These are phyloP conservation scores for Heterobasidion occidentale DNA, from an alignment of 1,284 basidiomycete species.

Conservation along the genomic window DNA sequence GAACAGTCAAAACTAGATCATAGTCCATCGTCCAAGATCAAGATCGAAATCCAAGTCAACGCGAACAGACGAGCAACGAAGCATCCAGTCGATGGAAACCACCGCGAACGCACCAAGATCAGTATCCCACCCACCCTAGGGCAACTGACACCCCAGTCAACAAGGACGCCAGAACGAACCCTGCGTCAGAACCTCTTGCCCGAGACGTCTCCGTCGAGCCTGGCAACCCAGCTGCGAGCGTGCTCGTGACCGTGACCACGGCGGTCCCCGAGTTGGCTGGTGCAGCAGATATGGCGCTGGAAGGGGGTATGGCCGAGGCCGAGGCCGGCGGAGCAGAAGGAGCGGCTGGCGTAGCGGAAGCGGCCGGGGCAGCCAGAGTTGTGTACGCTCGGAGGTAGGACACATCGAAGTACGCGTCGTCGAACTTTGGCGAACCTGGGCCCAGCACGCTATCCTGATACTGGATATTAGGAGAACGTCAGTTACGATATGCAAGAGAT, in stretches of 20 bases:
- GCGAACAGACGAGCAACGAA: too few relatives aligned
- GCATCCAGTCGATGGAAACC: too few relatives aligned
- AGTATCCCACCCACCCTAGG: not conserved
- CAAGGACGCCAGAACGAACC: not conserved
- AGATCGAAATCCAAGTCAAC: too few relatives aligned
- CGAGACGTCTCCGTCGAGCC: not conserved
- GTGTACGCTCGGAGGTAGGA: constrained; percentile 41
- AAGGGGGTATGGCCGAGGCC: too few relatives aligned
- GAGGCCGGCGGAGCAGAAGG: not conserved
- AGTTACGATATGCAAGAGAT: not conserved
- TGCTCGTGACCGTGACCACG: constrained; percentile 2
- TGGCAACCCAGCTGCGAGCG: not conserved
- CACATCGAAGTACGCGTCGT: constrained; percentile 47
- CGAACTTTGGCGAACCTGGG: constrained; percentile 41
- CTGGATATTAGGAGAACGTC: constrained; percentile 12
- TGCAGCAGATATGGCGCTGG: too few relatives aligned
- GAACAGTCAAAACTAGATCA: too few relatives aligned
- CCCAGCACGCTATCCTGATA: constrained; percentile 49
- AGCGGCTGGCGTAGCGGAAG: constrained; percentile 4
- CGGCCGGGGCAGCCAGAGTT: constrained; percentile 14
- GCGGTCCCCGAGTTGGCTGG: not conserved
- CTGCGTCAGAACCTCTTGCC: not conserved
- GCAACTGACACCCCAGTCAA: not conserved
- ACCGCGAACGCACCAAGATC: too few relatives aligned
- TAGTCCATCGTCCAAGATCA: too few relatives aligned